A percentile compares a stretch with the other conserved stretches of the same genome.
These are phyloP conservation scores for Nothomitra cinnamomea DNA, from an alignment of 2,329 filamentous ascomycete species.

Conservation along the genomic window DNA sequence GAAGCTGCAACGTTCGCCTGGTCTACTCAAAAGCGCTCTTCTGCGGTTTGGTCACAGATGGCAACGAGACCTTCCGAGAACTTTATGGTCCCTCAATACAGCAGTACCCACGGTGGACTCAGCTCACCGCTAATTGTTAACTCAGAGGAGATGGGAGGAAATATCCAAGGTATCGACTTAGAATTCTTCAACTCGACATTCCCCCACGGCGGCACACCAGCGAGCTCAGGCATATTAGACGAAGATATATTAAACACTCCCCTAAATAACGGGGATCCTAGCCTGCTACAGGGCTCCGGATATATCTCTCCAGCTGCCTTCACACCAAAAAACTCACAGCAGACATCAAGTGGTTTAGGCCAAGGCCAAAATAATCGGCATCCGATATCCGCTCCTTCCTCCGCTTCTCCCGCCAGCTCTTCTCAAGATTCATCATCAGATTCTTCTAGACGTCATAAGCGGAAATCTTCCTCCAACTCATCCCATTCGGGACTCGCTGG, in stretches of 20 bases:
- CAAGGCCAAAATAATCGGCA: slow-evolving; percentile 3
- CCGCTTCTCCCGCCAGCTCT: slow-evolving; percentile 20
- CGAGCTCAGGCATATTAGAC: slow-evolving; percentile 17
- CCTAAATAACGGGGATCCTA: background rate
- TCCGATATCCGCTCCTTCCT: slow-evolving; percentile 14
- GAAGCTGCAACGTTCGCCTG: background rate
- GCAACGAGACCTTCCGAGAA: background rate
- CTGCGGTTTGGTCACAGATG: background rate
- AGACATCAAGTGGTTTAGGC: background rate
- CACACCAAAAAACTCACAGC: background rate
- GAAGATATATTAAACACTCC: slow-evolving; percentile 13
- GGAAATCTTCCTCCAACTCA: slow-evolving; percentile 29
- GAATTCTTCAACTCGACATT: slow-evolving; percentile 22
- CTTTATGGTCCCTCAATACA: slow-evolving; percentile 8
- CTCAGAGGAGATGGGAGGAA: slow-evolving; percentile 18
- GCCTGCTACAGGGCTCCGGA: background rate
- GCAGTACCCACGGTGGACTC: slow-evolving; percentile 13
- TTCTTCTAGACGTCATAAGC: slow-evolving; percentile 31
- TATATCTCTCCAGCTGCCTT: background rate
- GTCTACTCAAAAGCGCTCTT: background rate
- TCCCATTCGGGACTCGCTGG: slow-evolving; percentile 26
- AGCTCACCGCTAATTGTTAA: slow-evolving; percentile 18
- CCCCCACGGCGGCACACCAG: slow-evolving; percentile 15
- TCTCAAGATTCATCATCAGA: slow-evolving; percentile 35
- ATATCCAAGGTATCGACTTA: slow-evolving; percentile 20